Evolutionary conservation across 2,329 filamentous ascomycete genomes (phyloP).

Genomic region (Botrytis cinerea): DNA sequence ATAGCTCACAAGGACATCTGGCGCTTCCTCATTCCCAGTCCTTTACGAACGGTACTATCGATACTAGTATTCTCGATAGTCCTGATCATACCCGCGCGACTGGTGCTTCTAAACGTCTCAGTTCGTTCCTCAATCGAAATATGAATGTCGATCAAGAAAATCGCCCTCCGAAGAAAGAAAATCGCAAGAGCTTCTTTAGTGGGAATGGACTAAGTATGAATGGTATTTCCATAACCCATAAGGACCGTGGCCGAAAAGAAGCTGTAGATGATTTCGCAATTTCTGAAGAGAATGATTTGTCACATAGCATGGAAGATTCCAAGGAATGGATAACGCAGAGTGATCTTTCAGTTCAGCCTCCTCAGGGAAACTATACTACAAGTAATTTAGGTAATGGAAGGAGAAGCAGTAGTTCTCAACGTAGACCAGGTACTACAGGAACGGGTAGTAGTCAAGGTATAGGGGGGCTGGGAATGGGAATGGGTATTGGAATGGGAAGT

Average conservation of each 20-base stretch:
- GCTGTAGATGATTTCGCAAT: background rate
- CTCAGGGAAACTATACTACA: background rate
- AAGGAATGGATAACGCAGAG: slow-evolving; percentile 44
- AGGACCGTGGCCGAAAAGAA: slow-evolving; percentile 23
- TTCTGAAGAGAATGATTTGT: slow-evolving; percentile 18
- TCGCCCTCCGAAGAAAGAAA: slow-evolving; percentile 15
- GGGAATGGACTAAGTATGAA: slow-evolving; percentile 26
- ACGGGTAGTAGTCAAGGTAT: slow-evolving; percentile 17
- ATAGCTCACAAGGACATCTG: slow-evolving; percentile 28
- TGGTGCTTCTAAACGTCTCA: slow-evolving; percentile 23
- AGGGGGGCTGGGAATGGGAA: slow-evolving; percentile 11
- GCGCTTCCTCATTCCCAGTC: slow-evolving; percentile 29
- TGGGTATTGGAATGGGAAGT: slow-evolving; percentile 29
- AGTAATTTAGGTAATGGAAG: slow-evolving; percentile 23
- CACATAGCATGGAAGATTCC: slow-evolving; percentile 1
- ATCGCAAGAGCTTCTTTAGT: slow-evolving; percentile 23
- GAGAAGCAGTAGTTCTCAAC: slow-evolving; percentile 31
- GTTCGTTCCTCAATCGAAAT: slow-evolving; percentile 21
- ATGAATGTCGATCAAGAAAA: slow-evolving; percentile 3
- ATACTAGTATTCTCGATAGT: slow-evolving; percentile 35
- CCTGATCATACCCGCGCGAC: slow-evolving; percentile 23
- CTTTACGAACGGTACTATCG: slow-evolving; percentile 34
- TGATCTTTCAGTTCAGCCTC: slow-evolving; percentile 32
- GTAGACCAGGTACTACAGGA: slow-evolving; percentile 25
- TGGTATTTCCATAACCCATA: slow-evolving; percentile 15